Conservation (phyloP, 306 rosid species). For the Cicer cuneatum region DNA sequence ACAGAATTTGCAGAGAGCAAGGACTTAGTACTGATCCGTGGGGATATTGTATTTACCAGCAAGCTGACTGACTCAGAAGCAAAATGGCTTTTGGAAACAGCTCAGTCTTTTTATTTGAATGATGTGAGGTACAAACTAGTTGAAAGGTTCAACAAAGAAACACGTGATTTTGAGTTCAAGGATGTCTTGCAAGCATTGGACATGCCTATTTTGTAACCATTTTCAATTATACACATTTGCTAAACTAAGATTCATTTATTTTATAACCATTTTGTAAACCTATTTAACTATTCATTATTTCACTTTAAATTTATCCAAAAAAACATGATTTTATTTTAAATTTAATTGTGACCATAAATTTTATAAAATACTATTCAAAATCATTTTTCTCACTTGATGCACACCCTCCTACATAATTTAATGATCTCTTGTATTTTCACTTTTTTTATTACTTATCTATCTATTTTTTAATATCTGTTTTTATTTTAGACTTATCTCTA, state of each 20-base stretch:
- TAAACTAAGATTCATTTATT: too few species aligned
- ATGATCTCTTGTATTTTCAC: neutral
- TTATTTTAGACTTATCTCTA: neutral
- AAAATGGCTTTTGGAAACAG: constrained; percentile 80
- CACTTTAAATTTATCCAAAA: too few species aligned
- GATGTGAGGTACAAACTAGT: constrained; percentile 79
- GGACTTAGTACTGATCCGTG: constrained; percentile 84
- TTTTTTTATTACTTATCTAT: neutral
- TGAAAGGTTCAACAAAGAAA: constrained; percentile 84
- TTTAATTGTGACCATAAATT: too few species aligned
- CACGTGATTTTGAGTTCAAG: constrained; percentile 89
- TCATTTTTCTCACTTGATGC: too few species aligned
- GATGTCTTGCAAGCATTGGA: constrained; percentile 82
- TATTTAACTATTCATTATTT: too few species aligned
- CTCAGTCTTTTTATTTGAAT: constrained; percentile 84
- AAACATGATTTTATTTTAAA: too few species aligned
- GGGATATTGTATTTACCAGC: constrained; percentile 84
- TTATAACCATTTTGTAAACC: too few species aligned
- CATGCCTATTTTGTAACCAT: constrained; percentile 70
- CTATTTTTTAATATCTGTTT: neutral
- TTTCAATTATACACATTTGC: constrained; percentile 7
- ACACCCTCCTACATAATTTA: neutral
- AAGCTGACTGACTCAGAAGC: constrained; percentile 82
- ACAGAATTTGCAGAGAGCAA: constrained; percentile 88
- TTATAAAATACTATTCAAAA: too few species aligned